These are phyloP conservation scores for Pleurotus eryngii DNA, from an alignment of 768 basidiomycete species.

Conservation along the genomic window DNA sequence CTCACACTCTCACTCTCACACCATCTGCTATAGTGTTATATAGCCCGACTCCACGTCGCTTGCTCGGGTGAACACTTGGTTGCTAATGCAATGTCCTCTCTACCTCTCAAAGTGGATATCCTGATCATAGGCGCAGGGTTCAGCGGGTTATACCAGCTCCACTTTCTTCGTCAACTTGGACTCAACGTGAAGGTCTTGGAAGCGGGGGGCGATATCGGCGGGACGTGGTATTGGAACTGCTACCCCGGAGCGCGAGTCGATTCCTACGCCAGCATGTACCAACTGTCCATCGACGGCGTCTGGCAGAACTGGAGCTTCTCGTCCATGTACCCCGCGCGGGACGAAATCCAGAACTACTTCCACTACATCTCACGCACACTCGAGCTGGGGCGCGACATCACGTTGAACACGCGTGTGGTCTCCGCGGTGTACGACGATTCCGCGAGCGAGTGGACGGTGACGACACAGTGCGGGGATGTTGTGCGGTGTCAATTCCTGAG, in stretches of 20 bases:
- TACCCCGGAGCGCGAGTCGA: conserved; percentile 6
- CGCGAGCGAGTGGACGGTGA: conserved; percentile 11
- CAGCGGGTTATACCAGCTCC: conserved; percentile 2
- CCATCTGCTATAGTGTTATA: no score
- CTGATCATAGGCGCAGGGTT: conserved; percentile 5
- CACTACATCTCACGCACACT: conserved; percentile 20
- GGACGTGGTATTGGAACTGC: conserved; percentile 1
- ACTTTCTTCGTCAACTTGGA: not conserved
- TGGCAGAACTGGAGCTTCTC: conserved; percentile 4
- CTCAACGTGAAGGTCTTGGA: not conserved
- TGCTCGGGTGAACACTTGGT: no score
- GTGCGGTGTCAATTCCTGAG: conserved; percentile 10
- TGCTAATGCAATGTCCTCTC: no score
- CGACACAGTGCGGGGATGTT: conserved; percentile 5
- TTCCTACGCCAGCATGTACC: conserved; percentile 1
- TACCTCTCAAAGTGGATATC: not conserved
- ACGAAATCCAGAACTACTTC: conserved; percentile 17
- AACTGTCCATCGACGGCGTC: not conserved
- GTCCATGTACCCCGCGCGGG: not conserved
- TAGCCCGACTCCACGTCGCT: no score
- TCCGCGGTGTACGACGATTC: conserved; percentile 18
- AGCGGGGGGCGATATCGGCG: conserved; percentile 15
- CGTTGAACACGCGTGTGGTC: conserved; percentile 19
- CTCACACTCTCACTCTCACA: no score
- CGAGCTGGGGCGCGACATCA: conserved; percentile 18